Evolutionary conservation across 2,329 filamentous ascomycete species (phyloP).

Genomic region (Colletotrichum tofieldiae): DNA sequence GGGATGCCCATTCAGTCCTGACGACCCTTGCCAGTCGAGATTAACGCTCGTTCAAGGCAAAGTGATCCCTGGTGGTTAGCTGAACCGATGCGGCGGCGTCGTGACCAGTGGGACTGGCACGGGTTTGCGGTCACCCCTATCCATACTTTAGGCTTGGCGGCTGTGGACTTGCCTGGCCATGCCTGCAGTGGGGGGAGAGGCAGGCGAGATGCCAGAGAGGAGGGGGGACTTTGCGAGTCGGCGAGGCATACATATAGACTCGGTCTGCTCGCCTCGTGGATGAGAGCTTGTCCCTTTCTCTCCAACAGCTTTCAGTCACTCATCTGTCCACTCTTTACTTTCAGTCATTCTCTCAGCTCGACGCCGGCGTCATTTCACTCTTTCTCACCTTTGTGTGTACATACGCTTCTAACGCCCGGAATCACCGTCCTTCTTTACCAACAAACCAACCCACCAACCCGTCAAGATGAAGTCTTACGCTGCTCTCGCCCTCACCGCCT

Average conservation of each 20-base stretch:
- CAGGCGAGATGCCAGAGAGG: background rate
- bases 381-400: constrained; percentile 38
- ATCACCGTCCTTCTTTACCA: constrained; percentile 32
- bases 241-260: constrained; percentile 33
- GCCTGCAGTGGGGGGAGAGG: constrained; percentile 18
- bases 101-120: constrained; percentile 18
- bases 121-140: constrained; percentile 28
- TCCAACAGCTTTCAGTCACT: constrained; percentile 39
- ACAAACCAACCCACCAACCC: constrained; percentile 10
- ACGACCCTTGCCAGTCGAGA: constrained; percentile 20
- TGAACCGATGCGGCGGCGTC: constrained; percentile 33
- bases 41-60: constrained; percentile 21
- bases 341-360: constrained; percentile 41
- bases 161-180: constrained; percentile 21
- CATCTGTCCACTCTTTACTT: constrained; percentile 42
- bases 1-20: background rate
- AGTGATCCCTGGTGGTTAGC: constrained; percentile 1
- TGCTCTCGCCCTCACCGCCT: constrained; percentile 37
- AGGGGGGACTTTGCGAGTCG: background rate
- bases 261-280: background rate
- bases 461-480: constrained; percentile 41
- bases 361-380: constrained; percentile 42
- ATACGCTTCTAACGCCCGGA: constrained; percentile 36
- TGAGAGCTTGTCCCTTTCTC: background rate
- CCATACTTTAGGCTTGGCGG: constrained; percentile 35